Conservation (phyloP, 257 asterid genomes). For the Nicotiana obtusifolia region DNA sequence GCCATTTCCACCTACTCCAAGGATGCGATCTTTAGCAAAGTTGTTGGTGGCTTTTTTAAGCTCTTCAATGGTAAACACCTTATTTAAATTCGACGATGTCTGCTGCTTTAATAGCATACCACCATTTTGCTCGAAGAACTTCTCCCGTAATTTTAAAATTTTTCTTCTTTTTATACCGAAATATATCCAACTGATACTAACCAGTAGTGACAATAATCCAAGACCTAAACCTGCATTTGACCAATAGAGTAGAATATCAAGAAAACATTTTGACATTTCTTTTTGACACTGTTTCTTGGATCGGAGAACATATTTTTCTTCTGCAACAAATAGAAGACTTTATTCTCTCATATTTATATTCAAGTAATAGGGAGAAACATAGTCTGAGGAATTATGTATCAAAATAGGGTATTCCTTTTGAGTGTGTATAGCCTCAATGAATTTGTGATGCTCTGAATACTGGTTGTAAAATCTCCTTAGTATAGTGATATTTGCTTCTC, state of each 20-base stretch:
- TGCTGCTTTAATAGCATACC: background rate
- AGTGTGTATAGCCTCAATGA: background rate
- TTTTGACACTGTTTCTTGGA: background rate
- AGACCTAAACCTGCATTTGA: background rate
- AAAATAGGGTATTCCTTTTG: background rate
- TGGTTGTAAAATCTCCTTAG: background rate
- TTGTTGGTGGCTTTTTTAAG: background rate
- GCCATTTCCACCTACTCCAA: background rate
- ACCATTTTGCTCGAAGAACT: background rate
- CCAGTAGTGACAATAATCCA: background rate
- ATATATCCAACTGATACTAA: background rate
- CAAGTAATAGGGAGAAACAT: background rate
- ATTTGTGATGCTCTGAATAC: background rate
- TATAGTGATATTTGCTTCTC: background rate
- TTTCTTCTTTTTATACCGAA: background rate
- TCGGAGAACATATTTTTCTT: background rate
- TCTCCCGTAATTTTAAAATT: background rate
- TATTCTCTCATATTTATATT: background rate
- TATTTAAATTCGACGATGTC: background rate
- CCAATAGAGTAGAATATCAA: background rate
- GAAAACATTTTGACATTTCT: background rate
- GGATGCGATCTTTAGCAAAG: background rate
- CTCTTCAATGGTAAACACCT: background rate
- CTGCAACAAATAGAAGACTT: background rate
- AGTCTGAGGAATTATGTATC: background rate